Base-by-base conservation (phyloP, 2,329 filamentous ascomycete genomes). In the Alternaria sp. region DNA sequence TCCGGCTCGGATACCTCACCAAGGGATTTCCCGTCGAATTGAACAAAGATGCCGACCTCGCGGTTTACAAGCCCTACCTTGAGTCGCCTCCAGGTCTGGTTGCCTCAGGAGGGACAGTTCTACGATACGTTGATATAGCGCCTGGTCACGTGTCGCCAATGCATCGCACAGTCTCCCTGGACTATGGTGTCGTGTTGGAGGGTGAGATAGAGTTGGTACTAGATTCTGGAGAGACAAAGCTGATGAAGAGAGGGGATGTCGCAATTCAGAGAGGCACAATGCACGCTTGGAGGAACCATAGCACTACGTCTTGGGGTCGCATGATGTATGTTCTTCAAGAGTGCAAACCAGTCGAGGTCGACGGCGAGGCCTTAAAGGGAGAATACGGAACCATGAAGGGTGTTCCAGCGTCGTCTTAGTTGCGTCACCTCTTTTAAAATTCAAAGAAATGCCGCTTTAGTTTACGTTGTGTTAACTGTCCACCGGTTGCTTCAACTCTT, bases 1-100 rank as follows among this genome's bases (percentile, higher is more conserved):
- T 85, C 65, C 75, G 74, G 17, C 78, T 84, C 3, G 77, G 75
- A 39, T 86, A 85, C 67, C 78, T 81, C 5, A 82, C 84, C 3
- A 77, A 80, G 31, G 67, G 74, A 36, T 80, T 79, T 56, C 83
- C 84, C 0, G 77, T 80, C 13, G 65, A 81, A 36, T 71, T 86
- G 36, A 77, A 77, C 68, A 61, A 72, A 9, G 77, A 81, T 49
- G 67, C 75, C 50, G 84, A 86, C 66, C 67, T 86, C 5, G 56
- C 65, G 9, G 70, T 72, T 8, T 85, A 86, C 73, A 72, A 78
- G 42, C 64, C 68, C 34, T 80, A 80, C 61, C 74, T 84, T 10
- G 58, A 72, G 6, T 69, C 74, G 21, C 77, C 81, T 0, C 82
- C 84, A 0, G 84, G 84, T 0, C 74, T 86, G 5, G 78, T 80